Conservation (phyloP, 140 eudicot species). For the Anethum foeniculum region DNA sequence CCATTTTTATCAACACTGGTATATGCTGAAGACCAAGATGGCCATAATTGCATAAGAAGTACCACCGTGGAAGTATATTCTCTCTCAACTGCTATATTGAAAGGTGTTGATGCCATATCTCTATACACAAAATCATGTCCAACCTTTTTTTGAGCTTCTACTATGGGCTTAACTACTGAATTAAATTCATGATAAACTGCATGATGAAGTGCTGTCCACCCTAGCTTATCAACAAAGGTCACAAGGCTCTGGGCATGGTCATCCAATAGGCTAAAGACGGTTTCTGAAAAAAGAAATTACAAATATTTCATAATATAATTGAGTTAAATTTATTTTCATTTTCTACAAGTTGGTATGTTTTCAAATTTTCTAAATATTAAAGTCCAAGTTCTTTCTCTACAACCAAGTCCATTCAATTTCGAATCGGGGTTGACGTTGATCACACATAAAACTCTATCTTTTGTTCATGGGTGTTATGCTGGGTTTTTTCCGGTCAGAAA, state of each 20-base stretch:
- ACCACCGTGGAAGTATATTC: background rate
- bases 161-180: no score
- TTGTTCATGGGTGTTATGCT: no score
- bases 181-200: background rate
- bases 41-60: background rate
- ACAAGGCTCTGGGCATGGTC: background rate
- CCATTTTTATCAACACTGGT: background rate
- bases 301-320: no score
- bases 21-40: background rate
- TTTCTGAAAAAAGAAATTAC: background rate
- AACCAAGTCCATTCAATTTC: no score
- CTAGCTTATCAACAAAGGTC: background rate
- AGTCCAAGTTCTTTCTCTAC: no score
- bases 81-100: background rate
- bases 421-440: no score
- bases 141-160: background rate
- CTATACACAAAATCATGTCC: fast-evolving
- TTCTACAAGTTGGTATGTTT: no score
- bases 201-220: background rate
- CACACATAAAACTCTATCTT: no score
- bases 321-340: no score
- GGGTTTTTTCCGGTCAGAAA: no score
- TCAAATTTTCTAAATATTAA: no score
- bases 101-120: background rate
- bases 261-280: background rate